phyloP scores from a whole-genome alignment of 192 early-diverging fungal genomes.

The Backusella westeae region DNA sequence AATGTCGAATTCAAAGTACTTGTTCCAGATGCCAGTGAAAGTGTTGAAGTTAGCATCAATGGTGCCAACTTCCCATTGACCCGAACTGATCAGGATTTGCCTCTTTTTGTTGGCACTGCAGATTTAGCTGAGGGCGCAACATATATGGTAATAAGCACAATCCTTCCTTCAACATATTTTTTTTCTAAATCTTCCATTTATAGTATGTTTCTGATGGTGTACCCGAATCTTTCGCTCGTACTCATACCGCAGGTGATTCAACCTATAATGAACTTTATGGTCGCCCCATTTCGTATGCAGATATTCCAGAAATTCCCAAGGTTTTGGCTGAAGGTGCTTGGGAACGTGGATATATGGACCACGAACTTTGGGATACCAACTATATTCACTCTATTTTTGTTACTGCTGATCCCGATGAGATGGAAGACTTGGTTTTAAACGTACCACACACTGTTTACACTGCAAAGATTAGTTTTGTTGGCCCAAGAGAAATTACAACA shows the following conservation, averaged over 20 bases:
- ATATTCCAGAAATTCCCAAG: conserved; percentile 39
- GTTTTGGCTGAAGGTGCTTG: conserved; percentile 33
- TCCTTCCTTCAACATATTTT: not conserved
- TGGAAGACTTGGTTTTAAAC: conserved; percentile 25
- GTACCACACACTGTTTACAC: conserved; percentile 7
- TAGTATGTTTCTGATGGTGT: conserved; percentile 34
- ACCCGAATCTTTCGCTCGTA: conserved; percentile 35
- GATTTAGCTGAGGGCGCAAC: not conserved
- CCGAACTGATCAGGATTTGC: not conserved
- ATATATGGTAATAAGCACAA: not conserved
- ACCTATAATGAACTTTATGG: conserved; percentile 39
- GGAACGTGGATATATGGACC: conserved; percentile 35
- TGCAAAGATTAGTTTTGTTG: conserved; percentile 38
- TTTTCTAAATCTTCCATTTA: not conserved
- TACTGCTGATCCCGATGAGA: conserved; percentile 23
- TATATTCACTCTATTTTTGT: conserved; percentile 47
- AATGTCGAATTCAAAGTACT: conserved; percentile 34
- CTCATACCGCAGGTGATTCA: conserved; percentile 5
- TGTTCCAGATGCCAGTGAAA: conserved; percentile 26
- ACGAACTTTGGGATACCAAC: conserved; percentile 39
- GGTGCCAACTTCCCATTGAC: conserved; percentile 14
- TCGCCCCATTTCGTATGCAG: conserved; percentile 41
- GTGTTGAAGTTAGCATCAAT: conserved; percentile 26
- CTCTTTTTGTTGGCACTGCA: not conserved
- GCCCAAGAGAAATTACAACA: conserved; percentile 32